These are phyloP conservation scores for Termitomyces sp. DNA, from an alignment of 768 basidiomycete genomes.

Conservation along the genomic window DNA sequence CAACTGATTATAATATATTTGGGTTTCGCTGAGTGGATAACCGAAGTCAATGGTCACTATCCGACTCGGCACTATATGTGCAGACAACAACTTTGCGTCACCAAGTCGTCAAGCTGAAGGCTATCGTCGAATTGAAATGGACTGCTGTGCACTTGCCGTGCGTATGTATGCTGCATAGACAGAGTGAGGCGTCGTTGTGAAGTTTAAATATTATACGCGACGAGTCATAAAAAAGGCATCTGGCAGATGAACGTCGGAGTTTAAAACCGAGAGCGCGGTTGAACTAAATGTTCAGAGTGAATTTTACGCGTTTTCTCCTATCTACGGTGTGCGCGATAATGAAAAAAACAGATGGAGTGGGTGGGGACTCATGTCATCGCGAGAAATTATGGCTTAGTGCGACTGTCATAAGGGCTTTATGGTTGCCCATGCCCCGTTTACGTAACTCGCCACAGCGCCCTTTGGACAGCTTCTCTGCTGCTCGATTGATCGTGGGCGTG, in stretches of 20 bases:
- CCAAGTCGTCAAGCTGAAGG: not conserved
- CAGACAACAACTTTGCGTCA: not conserved
- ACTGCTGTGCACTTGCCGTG: not conserved
- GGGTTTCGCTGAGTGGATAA: not conserved
- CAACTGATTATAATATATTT: not conserved
- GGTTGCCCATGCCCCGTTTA: conserved; percentile 2
- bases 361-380: not conserved
- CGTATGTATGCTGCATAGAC: not conserved
- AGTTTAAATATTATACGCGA: too few species aligned
- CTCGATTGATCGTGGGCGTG: conserved; percentile 16
- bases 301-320: not conserved
- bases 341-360: not conserved
- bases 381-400: not conserved
- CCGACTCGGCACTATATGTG: not conserved
- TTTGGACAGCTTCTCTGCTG: not conserved
- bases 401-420: not conserved
- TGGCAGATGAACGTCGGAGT: not conserved
- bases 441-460: conserved; percentile 13
- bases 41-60: not conserved
- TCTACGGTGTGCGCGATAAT: not conserved
- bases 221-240: too few species aligned
- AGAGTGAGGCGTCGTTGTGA: not conserved
- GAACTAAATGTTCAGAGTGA: not conserved
- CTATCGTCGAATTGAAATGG: not conserved
- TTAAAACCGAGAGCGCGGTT: not conserved